These are phyloP conservation scores for Salicornia ramosissima DNA, from an alignment of 148 eudicot species.

Conservation along the genomic window DNA sequence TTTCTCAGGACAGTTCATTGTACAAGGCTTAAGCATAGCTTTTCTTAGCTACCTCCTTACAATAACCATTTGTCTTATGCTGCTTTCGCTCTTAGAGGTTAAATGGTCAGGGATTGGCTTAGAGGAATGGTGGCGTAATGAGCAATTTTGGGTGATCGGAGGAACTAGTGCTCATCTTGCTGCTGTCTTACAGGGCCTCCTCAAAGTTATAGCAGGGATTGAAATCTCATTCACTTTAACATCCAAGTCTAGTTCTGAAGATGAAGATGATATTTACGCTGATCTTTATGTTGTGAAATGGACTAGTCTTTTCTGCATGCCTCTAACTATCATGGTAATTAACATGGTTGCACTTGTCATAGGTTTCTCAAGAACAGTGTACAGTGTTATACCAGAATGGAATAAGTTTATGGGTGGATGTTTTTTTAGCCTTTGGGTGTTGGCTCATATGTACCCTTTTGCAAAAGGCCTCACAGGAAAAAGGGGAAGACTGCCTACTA, in stretches of 20 bases:
- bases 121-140: constrained; percentile 89
- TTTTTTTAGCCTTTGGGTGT: constrained; percentile 72
- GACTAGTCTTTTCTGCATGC: constrained; percentile 71
- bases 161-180: constrained; percentile 85
- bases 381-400: constrained; percentile 78
- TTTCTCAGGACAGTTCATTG: constrained; percentile 79
- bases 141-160: constrained; percentile 89
- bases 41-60: constrained; percentile 56
- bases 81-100: constrained; percentile 72
- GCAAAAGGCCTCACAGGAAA: constrained; percentile 84
- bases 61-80: constrained; percentile 44
- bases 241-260: constrained; percentile 64
- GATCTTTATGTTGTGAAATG: constrained; percentile 72
- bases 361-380: constrained; percentile 57
- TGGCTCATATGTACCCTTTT: constrained; percentile 89
- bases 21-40: constrained; percentile 43
- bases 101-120: constrained; percentile 90
- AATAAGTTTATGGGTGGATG: constrained; percentile 64
- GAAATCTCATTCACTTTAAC: constrained; percentile 84
- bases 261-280: constrained; percentile 69
- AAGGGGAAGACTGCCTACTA: constrained; percentile 71
- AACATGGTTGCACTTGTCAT: constrained; percentile 58
- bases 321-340: constrained; percentile 56
- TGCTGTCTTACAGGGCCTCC: constrained; percentile 78
- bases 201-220: constrained; percentile 72